These are phyloP conservation scores for Leptographium radiaticola DNA, from an alignment of 2,329 filamentous ascomycete genomes.

Conservation along the genomic window DNA sequence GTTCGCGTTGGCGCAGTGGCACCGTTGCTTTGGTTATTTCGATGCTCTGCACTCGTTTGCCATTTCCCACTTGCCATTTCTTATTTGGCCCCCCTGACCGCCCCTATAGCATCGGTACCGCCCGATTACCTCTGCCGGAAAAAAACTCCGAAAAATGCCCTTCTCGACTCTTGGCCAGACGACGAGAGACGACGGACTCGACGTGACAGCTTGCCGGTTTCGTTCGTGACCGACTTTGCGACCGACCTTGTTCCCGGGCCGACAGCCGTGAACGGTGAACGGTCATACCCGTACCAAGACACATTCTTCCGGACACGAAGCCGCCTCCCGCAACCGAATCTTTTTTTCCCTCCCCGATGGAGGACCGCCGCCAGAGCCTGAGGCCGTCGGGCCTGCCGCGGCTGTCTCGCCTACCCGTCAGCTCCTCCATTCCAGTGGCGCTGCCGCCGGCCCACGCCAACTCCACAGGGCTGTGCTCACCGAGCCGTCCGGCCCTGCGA, in stretches of 20 bases:
- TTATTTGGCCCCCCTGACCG: background rate
- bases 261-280: background rate
- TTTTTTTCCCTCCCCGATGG: background rate
- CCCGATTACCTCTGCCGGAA: too few relatives aligned
- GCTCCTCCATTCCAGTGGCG: background rate
- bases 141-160: background rate
- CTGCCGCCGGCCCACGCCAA: background rate
- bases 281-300: too few relatives aligned
- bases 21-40: slow-evolving; percentile 1
- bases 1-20: background rate
- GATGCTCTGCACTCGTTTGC: background rate
- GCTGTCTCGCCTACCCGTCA: background rate
- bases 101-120: background rate
- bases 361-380: background rate
- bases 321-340: background rate
- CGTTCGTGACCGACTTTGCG: too few relatives aligned
- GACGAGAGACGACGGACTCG: too few relatives aligned
- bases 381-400: background rate
- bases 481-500: background rate
- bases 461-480: background rate
- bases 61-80: background rate
- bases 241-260: background rate
- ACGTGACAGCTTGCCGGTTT: too few relatives aligned
- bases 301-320: background rate
- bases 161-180: background rate